phyloP scores from a whole-genome alignment of 345 rosid genomes.

The Acer negundo region DNA sequence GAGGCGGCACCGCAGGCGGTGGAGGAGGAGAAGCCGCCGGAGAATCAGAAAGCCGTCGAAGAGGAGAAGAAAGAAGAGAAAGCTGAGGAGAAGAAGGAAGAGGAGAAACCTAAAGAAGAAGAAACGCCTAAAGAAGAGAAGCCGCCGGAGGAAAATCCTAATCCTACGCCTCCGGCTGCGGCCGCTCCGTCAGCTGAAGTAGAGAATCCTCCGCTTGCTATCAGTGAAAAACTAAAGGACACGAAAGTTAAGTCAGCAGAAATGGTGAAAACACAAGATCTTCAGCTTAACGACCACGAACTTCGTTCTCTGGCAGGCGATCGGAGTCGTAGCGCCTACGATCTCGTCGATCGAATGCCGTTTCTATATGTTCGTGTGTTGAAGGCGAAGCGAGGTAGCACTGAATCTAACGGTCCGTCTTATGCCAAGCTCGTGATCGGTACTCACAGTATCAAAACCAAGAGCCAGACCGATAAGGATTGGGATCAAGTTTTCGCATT shows the following conservation, averaged over 20 bases:
- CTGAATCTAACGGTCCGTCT: conserved; percentile 39
- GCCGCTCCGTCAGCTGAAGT: conserved; percentile 37
- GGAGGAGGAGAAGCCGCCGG: conserved; percentile 36
- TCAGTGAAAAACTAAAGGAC: conserved; percentile 33
- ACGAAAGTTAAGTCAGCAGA: not conserved
- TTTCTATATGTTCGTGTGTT: conserved; percentile 76
- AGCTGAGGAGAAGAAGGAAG: conserved; percentile 47
- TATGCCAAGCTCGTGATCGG: conserved; percentile 83
- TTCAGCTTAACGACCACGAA: conserved; percentile 38
- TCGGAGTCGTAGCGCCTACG: conserved; percentile 60
- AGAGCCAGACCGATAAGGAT: conserved; percentile 57
- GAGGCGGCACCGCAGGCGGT: conserved; percentile 23
- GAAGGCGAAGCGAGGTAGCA: conserved; percentile 56
- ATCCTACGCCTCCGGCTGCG: conserved; percentile 23
- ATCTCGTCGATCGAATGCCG: conserved; percentile 83
- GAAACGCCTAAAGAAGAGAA: conserved; percentile 39
- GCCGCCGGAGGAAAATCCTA: conserved; percentile 27
- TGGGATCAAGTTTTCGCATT: conserved; percentile 95
- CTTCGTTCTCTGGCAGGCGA: conserved; percentile 56
- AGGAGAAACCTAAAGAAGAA: conserved; percentile 35
- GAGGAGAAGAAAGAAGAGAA: conserved; percentile 37
- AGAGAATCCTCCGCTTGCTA: conserved; percentile 50
- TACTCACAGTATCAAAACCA: conserved; percentile 77
- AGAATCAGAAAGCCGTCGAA: conserved; percentile 25
- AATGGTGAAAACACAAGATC: conserved; percentile 16